A percentile compares a stretch with the other conserved stretches of the same genome.
These are phyloP conservation scores for Elaeis oleifera DNA, from an alignment of 202 grass and related monocot species.

Conservation along the genomic window DNA sequence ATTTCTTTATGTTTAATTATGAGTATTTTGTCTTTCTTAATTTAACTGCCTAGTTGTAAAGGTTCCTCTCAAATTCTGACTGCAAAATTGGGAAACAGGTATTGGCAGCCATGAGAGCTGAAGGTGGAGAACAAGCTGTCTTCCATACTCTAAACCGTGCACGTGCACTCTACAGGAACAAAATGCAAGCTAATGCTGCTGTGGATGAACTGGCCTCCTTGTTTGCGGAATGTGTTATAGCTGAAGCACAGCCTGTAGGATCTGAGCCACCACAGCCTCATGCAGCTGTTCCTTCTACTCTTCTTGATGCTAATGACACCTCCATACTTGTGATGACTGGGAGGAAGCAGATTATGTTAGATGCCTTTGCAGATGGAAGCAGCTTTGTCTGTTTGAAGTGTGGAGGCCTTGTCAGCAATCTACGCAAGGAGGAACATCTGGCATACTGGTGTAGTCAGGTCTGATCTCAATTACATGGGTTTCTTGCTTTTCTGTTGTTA, in stretches of 20 bases:
- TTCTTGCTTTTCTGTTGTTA: background rate
- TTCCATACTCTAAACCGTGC: constrained; percentile 69
- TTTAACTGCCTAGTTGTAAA: background rate
- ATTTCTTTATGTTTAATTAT: no score
- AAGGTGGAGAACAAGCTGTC: constrained; percentile 74
- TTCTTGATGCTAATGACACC: constrained; percentile 49
- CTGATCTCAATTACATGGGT: constrained; percentile 27
- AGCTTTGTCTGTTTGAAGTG: constrained; percentile 95
- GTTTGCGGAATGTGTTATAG: constrained; percentile 86
- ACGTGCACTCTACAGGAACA: constrained; percentile 59
- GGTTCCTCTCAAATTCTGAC: background rate
- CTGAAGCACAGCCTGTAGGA: constrained; percentile 40
- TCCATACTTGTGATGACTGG: constrained; percentile 72
- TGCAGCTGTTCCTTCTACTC: constrained; percentile 33
- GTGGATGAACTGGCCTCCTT: constrained; percentile 63
- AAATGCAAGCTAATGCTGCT: constrained; percentile 29
- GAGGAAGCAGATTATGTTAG: constrained; percentile 78
- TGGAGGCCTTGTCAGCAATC: constrained; percentile 65
- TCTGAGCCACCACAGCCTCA: constrained; percentile 17
- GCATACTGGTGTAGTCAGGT: constrained; percentile 65
- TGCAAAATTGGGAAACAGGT: constrained; percentile 34
- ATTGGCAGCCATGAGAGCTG: constrained; percentile 63
- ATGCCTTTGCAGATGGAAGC: constrained; percentile 83
- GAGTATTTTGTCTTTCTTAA: background rate
- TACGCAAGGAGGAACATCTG: constrained; percentile 78